Conservation (phyloP, 2,329 filamentous ascomycete genomes). For the Talaromyces sp. region DNA sequence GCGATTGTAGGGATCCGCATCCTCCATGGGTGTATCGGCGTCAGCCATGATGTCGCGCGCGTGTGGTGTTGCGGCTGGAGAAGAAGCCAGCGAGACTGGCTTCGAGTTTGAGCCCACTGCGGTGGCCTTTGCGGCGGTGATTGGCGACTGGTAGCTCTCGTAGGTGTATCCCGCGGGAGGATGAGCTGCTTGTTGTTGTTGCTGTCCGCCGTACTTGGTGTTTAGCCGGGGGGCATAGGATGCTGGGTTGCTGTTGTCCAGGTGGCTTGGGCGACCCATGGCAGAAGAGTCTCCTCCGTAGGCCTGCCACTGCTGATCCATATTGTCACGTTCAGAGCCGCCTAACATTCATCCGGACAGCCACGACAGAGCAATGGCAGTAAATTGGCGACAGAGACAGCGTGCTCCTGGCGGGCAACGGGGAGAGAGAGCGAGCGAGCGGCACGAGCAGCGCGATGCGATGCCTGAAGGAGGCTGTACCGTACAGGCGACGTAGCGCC, state of each 20-base stretch:
- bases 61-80: slow-evolving; percentile 56
- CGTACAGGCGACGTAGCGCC: slow-evolving; percentile 8
- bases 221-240: slow-evolving; percentile 44
- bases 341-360: slow-evolving; percentile 10
- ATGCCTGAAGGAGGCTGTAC: slow-evolving; percentile 5
- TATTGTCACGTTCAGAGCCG: slow-evolving; percentile 22
- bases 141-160: slow-evolving; percentile 56
- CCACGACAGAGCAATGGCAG: not conserved
- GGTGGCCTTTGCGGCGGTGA: slow-evolving; percentile 25
- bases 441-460: not conserved
- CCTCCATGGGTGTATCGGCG: slow-evolving; percentile 79
- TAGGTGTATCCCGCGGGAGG: slow-evolving; percentile 60
- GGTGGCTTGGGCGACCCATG: slow-evolving; percentile 54
- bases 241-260: slow-evolving; percentile 47
- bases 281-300: slow-evolving; percentile 57
- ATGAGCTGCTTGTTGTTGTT: slow-evolving; percentile 41
- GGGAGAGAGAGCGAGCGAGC: not conserved
- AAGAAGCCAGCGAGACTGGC: slow-evolving; percentile 51
- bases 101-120: slow-evolving; percentile 37
- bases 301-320: slow-evolving; percentile 59
- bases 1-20: slow-evolving; percentile 76
- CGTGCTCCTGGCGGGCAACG: not conserved
- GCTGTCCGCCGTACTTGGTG: slow-evolving; percentile 41
- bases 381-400: not conserved
- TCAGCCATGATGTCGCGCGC: slow-evolving; percentile 61